Evolutionary conservation across 176 grass and related monocot species (phyloP), one percentile per base, ranked within the genome.

Genomic region (Raddia guianensis): DNA sequence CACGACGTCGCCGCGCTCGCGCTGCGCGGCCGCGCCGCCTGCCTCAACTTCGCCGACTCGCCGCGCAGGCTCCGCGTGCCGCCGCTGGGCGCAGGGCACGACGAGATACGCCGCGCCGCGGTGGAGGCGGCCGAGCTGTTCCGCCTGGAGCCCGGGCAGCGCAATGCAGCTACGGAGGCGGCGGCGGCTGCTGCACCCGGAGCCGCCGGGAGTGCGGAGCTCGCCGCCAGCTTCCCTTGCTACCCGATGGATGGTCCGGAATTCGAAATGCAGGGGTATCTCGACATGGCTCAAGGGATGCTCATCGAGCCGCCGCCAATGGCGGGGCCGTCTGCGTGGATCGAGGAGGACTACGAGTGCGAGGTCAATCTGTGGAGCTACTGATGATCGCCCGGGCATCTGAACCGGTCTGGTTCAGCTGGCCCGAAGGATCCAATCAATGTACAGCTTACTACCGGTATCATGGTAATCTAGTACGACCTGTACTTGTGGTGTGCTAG

Each of bases 21-120:
- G n/a, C 81, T 97, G 48, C 93, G 93, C 48, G 90, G 93, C 50
- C 71, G 83, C 3, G 73, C 56, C 0, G 93, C 90, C 1, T 97
- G 93, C 84, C 89, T 97, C 86, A 97, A 97, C 83, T 97, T 97
- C 56, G 86, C 93, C 0, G 93, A 97, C 79, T 97, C 93, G 8
- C 86, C 90, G 49, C 69, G 76, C 34, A 49, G 67, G 72, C 77
- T 93, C 21, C 84, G 37, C 12, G 78, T 87, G 46, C 91, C 94
- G 11, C 74, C 91, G 43, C 67, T 27, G 51, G 90, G 79, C 7
- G 44, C 78, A 4, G 70, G 73, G 4, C 90, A 89, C 44, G 85
- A 87, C 5, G 83, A 88, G 50, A 93, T 93, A 80, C 94, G 73
- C 14, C 83, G 61, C 50, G 94, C 94, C 3, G 89, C 94, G 3